Percentiles rank a stretch among this genome's conserved stretches.
These are phyloP conservation scores for Hymenoscyphus fructigenus DNA, from an alignment of 2,329 filamentous ascomycete species.

Conservation along the genomic window DNA sequence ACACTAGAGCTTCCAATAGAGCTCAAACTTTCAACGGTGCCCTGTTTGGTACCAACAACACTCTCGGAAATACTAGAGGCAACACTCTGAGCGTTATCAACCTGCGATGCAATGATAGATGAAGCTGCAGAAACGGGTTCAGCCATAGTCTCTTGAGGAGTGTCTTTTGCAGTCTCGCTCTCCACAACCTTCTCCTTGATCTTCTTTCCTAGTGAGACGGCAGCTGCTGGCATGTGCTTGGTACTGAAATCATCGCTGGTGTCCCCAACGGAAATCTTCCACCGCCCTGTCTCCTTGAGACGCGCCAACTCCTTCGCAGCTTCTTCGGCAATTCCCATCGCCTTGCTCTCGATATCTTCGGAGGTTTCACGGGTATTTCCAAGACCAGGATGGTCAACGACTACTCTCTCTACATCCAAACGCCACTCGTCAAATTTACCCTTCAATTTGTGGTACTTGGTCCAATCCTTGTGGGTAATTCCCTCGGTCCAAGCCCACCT, in stretches of 20 bases:
- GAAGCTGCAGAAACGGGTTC: constrained; percentile 26
- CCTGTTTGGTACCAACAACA: constrained; percentile 22
- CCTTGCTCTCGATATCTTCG: constrained; percentile 70
- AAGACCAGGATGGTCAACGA: constrained; percentile 71
- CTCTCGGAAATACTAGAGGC: constrained; percentile 24
- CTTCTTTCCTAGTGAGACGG: constrained; percentile 44
- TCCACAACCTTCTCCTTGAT: constrained; percentile 32
- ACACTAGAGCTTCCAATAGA: constrained; percentile 25
- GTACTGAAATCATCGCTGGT: constrained; percentile 75
- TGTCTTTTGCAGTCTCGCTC: constrained; percentile 28
- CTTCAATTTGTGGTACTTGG: constrained; percentile 87
- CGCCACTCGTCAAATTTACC: constrained; percentile 82
- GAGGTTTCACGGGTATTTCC: constrained; percentile 65
- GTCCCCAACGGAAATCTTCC: constrained; percentile 79
- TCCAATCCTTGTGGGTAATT: constrained; percentile 96
- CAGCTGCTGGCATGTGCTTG: constrained; percentile 59
- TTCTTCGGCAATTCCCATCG: constrained; percentile 75
- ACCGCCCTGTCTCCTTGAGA: constrained; percentile 79
- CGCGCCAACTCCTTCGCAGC: constrained; percentile 77
- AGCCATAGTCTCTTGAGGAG: constrained; percentile 27
- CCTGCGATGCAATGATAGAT: constrained; percentile 15
- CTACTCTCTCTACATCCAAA: constrained; percentile 73
- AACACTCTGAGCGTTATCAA: constrained; percentile 24
- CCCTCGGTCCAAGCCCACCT: constrained; percentile 92
- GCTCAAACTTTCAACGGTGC: constrained; percentile 23